These are phyloP conservation scores for Parastagonospora nodorum DNA, from an alignment of 2,329 filamentous ascomycete genomes.

Conservation along the genomic window DNA sequence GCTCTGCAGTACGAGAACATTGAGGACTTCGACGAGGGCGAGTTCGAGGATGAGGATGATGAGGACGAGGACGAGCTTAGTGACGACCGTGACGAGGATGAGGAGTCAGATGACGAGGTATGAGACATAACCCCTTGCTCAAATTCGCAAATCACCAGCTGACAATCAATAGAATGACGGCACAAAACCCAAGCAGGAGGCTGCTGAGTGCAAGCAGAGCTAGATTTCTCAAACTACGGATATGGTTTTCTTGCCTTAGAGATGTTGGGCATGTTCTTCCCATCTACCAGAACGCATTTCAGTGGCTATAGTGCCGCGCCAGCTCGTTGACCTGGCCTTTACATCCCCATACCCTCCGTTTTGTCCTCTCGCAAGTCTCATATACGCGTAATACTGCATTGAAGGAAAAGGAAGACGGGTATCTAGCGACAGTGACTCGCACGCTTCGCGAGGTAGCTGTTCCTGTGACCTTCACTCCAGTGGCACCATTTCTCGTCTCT, in stretches of 20 bases:
- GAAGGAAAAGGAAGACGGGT: conserved; percentile 24
- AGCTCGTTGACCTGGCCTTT: conserved; percentile 8
- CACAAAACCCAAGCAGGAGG: conserved; percentile 52
- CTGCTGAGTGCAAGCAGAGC: conserved; percentile 53
- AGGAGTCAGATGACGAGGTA: conserved; percentile 51
- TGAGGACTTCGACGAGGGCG: conserved; percentile 80
- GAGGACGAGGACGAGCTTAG: conserved; percentile 88
- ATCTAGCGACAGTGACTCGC: conserved; percentile 18
- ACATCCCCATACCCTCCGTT: conserved; percentile 17
- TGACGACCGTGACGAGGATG: conserved; percentile 79
- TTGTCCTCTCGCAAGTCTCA: conserved; percentile 21
- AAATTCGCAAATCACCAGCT: conserved; percentile 6
- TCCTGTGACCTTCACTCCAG: conserved; percentile 26
- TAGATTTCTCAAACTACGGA: conserved; percentile 32
- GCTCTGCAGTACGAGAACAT: conserved; percentile 95
- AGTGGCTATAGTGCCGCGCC: conserved; percentile 19
- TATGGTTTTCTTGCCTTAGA: conserved; percentile 24
- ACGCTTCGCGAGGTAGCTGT: conserved; percentile 29
- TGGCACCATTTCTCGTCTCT: conserved; percentile 15
- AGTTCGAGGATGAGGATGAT: conserved; percentile 88
- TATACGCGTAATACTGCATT: conserved; percentile 38
- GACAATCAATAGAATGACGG: conserved; percentile 43
- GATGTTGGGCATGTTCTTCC: conserved; percentile 28
- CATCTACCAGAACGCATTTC: conserved; percentile 34
- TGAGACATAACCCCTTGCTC: conserved; percentile 1